Conservation (phyloP, 2,329 filamentous ascomycete species). For the Emericellopsis atlantica region DNA sequence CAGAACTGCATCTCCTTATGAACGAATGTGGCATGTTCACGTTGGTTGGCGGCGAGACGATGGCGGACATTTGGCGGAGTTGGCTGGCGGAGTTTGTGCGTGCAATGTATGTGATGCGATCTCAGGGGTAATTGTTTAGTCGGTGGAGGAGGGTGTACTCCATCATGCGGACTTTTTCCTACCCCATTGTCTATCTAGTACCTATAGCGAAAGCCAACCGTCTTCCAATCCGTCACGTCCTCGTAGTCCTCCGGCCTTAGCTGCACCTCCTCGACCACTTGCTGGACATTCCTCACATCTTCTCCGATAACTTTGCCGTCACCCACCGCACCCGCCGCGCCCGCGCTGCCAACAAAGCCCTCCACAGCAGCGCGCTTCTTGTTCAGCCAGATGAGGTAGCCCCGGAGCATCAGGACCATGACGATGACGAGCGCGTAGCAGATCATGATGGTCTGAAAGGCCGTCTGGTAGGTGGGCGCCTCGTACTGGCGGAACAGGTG, state of each 20-base stretch:
- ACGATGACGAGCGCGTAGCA: constrained; percentile 39
- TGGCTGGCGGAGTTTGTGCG: no score
- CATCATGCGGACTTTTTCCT: no score
- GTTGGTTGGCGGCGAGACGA: no score
- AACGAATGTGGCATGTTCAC: no score
- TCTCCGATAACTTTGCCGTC: constrained; percentile 20
- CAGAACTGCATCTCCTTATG: no score
- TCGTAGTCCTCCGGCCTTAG: constrained; percentile 35
- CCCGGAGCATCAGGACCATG: constrained; percentile 28
- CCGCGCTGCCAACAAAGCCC: constrained; percentile 29
- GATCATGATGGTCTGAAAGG: constrained; percentile 41
- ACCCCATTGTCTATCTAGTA: no score
- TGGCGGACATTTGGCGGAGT: no score
- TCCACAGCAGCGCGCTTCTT: constrained; percentile 25
- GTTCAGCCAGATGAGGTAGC: constrained; percentile 34
- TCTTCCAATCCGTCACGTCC: constrained; percentile 48
- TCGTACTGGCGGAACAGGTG: constrained; percentile 39
- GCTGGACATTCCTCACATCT: constrained; percentile 11
- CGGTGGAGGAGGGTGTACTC: no score
- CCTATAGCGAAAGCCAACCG: constrained; percentile 41
- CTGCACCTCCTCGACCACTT: constrained; percentile 20
- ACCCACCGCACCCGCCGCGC: constrained; percentile 24
- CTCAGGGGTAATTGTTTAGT: no score
- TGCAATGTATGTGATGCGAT: no score
- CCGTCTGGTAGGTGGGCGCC: constrained; percentile 37